A percentile compares a stretch with the other conserved stretches of the same genome.
Conservation (phyloP, 2,329 filamentous ascomycete species). For the Neopestalotiopsis clavispora region DNA sequence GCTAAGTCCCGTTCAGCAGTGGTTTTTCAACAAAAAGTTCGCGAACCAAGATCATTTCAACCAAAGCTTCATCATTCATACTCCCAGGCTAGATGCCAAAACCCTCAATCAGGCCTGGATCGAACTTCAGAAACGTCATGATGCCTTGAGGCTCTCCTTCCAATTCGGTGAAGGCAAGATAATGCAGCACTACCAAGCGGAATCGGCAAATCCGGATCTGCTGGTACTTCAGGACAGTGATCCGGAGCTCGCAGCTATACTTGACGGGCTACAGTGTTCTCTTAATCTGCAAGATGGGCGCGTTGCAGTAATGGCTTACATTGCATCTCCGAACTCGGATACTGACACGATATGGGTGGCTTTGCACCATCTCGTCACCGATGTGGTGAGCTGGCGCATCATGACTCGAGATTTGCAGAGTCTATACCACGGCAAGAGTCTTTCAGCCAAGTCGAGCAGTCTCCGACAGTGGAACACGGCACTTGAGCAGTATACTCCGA, state of each 20-base stretch:
- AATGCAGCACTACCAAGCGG: not conserved
- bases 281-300: not conserved
- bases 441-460: not conserved
- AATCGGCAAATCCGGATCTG: not conserved
- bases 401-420: not conserved
- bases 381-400: constrained; percentile 2
- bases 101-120: not conserved
- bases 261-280: not conserved
- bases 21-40: not conserved
- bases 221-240: not conserved
- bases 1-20: not conserved
- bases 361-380: not conserved
- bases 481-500: not conserved
- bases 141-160: not conserved
- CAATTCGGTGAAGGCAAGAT: not conserved
- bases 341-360: not conserved
- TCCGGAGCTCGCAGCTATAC: not conserved
- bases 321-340: not conserved
- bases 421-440: not conserved
- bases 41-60: not conserved
- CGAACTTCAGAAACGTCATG: not conserved
- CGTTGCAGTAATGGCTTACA: not conserved
- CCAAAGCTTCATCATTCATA: constrained; percentile 3
- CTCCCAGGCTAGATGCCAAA: not conserved
- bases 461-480: not conserved